Evolutionary conservation across 345 rosid species (phyloP).

Genomic region (Dipteronia dyeriana): DNA sequence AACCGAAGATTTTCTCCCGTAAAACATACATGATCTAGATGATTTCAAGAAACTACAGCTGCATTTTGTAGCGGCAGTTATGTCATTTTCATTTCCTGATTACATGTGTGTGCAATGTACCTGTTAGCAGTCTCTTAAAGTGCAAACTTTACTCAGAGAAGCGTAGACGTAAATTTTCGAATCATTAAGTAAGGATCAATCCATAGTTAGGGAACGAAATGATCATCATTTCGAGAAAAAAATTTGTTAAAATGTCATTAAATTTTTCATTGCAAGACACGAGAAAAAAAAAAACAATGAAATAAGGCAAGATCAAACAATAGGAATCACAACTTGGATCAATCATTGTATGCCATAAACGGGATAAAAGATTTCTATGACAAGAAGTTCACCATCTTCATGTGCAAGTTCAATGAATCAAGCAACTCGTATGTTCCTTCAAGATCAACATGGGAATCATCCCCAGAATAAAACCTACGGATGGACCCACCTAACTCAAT

Average conservation of each 20-base stretch:
- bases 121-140: too few relatives aligned
- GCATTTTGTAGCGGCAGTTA: too few relatives aligned
- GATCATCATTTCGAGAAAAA: neutral
- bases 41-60: too few relatives aligned
- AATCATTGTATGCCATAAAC: neutral
- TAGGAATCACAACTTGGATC: neutral
- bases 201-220: neutral
- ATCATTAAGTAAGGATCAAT: too few relatives aligned
- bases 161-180: neutral
- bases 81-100: too few relatives aligned
- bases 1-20: too few relatives aligned
- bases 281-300: neutral
- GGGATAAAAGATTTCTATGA: constrained; percentile 2
- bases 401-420: constrained; percentile 49
- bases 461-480: constrained; percentile 68
- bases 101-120: too few relatives aligned
- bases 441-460: constrained; percentile 37
- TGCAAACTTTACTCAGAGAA: neutral
- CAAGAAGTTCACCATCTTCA: constrained; percentile 30
- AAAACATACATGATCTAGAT: too few relatives aligned
- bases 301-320: neutral
- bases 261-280: neutral
- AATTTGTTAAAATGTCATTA: neutral
- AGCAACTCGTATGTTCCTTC: constrained; percentile 39
- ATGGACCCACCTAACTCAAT: constrained; percentile 55